Conservation (phyloP, 352 stramenopile genomes). For the Globisporangium perplexum region DNA sequence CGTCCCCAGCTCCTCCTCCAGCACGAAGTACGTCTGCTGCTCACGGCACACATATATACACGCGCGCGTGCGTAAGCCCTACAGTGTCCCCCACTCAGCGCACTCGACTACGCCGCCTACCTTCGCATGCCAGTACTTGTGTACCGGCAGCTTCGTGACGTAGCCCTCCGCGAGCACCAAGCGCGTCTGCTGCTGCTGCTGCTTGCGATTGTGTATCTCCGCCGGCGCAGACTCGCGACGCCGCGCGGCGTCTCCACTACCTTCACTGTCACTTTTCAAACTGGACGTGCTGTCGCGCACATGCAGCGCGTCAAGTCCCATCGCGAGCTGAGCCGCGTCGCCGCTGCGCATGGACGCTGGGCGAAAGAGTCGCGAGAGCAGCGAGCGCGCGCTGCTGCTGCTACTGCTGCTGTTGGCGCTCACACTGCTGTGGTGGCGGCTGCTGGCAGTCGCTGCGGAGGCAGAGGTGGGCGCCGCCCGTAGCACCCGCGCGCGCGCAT, state of each 20-base stretch:
- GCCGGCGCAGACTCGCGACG: constrained; percentile 3
- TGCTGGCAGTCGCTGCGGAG: neutral
- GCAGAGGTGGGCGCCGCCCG: constrained; percentile 7
- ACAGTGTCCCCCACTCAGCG: neutral
- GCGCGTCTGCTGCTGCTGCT: constrained; percentile 2
- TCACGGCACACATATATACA: neutral
- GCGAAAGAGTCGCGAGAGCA: constrained; percentile 24
- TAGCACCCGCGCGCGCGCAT: constrained; percentile 2
- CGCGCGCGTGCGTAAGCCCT: neutral
- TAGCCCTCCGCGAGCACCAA: constrained; percentile 40
- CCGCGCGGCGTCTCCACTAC: neutral
- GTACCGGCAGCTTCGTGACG: constrained; percentile 42
- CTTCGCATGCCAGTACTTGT: constrained; percentile 58
- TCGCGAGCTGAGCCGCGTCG: constrained; percentile 5
- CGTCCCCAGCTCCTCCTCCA: constrained; percentile 26
- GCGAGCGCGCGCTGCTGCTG: constrained; percentile 7
- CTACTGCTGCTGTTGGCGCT: constrained; percentile 3
- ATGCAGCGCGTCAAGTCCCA: constrained; percentile 1
- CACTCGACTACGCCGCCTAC: constrained; percentile 6
- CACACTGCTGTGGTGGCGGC: neutral
- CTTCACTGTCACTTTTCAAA: neutral
- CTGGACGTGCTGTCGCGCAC: neutral
- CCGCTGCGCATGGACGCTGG: constrained; percentile 7
- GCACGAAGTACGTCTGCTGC: constrained; percentile 44
- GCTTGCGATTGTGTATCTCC: neutral